A percentile compares a stretch with the other conserved stretches of the same genome.
Conservation (phyloP, 352 stramenopile genomes). For the Phytophthora palmivora region DNA sequence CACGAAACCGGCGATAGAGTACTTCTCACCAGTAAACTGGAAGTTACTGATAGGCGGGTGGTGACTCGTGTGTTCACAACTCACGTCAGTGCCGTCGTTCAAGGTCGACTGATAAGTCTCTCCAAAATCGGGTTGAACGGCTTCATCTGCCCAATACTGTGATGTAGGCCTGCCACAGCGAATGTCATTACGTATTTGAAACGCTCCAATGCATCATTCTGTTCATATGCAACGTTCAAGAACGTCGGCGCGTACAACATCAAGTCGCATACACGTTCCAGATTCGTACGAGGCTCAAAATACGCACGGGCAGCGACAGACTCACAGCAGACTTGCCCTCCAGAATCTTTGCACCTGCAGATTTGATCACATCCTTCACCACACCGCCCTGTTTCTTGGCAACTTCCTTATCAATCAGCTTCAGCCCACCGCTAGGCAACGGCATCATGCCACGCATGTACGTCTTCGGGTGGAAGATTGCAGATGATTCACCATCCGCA, state of each 20-base stretch:
- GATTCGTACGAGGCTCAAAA: constrained; percentile 87
- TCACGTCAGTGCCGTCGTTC: constrained; percentile 83
- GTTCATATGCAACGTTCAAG: constrained; percentile 63
- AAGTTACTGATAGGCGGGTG: constrained; percentile 89
- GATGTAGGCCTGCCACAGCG: constrained; percentile 78
- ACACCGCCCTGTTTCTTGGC: constrained; percentile 88
- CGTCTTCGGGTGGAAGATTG: constrained; percentile 74
- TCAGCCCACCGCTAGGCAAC: constrained; percentile 73
- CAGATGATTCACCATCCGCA: constrained; percentile 37
- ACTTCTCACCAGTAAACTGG: constrained; percentile 78
- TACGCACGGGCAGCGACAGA: constrained; percentile 85
- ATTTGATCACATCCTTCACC: constrained; percentile 89
- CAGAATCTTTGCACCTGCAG: constrained; percentile 67
- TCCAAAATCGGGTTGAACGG: constrained; percentile 87
- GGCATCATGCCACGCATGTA: constrained; percentile 87
- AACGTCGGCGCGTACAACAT: constrained; percentile 86
- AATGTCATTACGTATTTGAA: constrained; percentile 87
- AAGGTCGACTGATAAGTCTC: constrained; percentile 80
- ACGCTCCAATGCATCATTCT: constrained; percentile 71
- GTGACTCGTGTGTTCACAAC: constrained; percentile 87
- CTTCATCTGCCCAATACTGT: constrained; percentile 84
- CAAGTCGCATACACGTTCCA: constrained; percentile 82
- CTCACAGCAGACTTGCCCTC: constrained; percentile 80
- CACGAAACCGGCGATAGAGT: constrained; percentile 73
- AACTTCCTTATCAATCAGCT: constrained; percentile 87